Evolutionary conservation across 139 green algal genomes (phyloP).

Genomic region (Bryopsis sp.): DNA sequence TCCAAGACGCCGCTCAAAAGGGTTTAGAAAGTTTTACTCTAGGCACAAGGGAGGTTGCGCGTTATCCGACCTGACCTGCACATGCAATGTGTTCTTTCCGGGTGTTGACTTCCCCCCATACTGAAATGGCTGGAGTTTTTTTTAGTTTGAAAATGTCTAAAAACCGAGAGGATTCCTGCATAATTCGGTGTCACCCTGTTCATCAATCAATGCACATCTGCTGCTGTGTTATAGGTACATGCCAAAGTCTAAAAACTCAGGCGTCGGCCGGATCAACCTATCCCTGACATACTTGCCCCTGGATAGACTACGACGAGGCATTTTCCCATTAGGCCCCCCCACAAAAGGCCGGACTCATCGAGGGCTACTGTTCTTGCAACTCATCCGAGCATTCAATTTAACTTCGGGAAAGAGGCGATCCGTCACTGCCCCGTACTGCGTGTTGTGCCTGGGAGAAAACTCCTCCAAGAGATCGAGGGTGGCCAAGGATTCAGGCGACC

Average conservation of each 20-base stretch:
- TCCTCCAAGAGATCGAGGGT: neutral
- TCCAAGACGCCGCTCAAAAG: no score
- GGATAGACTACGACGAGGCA: neutral
- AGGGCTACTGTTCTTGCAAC: slow-evolving; percentile 3
- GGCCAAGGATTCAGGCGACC: neutral
- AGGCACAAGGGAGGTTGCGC: no score
- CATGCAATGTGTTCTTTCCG: no score
- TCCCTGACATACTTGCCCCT: slow-evolving; percentile 3
- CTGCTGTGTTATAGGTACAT: neutral
- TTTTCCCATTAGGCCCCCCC: neutral
- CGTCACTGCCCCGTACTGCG: neutral
- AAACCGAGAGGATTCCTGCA: no score
- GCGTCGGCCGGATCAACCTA: no score
- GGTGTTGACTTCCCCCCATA: no score
- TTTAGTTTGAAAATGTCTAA: no score
- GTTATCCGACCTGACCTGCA: no score
- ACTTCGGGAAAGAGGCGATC: neutral
- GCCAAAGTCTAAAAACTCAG: neutral
- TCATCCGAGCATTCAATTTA: neutral
- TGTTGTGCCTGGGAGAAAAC: neutral
- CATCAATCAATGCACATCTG: neutral
- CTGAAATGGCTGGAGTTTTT: no score
- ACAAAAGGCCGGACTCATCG: neutral
- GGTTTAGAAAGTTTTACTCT: no score
- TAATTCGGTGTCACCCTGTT: neutral